Evolutionary conservation across 1,284 basidiomycete genomes (phyloP), one percentile per base, ranked within the genome.

Genomic region (Trichosporon inkin): DNA sequence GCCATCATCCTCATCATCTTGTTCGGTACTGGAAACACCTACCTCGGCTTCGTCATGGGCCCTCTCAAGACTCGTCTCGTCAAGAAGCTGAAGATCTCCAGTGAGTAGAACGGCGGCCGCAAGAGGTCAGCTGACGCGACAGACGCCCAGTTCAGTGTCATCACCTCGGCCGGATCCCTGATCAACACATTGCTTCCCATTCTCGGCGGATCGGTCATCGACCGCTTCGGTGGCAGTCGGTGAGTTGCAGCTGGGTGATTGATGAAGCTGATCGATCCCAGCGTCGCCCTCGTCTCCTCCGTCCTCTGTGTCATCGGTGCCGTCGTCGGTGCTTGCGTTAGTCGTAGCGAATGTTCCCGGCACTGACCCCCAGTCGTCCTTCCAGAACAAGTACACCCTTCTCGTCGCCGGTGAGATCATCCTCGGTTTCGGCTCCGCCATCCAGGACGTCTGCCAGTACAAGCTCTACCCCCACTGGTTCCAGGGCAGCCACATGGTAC

Each of bases 161-260:
- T 80, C 62, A 58, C 74, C 3, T 74, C 73, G 6, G 74, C 78
- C 1, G 65, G 69, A 6, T 70, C 66, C 40, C 69, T 80, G 13
- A 70, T 78, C 67, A 80, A 80, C 59, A 75, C 75, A 3, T 57
- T 80, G 16, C 65, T 80, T 6, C 80, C 80, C 3, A 73, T 80
- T 58, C 69, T 81, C 10, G 74, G 76, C 1, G 80, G 80, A 40
- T 68, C 78, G 37, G 64, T 72, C 13, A 78, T 80, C 62, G 80
- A 81, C 63, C 75, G 76, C 49, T 78, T 72, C 62, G 79, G 74
- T 13, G 71, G 66, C 1, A 69, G 65, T 1, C 68, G 68, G 68
- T 70, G 41, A 57, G 69, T 56, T 38, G 13, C 13, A 38, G 16
- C 11, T 5, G 36, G 3, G 11, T 3, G 13, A 17, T 17, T 17